These are phyloP conservation scores for Combretum micranthum DNA, from an alignment of 345 rosid species.

Conservation along the genomic window DNA sequence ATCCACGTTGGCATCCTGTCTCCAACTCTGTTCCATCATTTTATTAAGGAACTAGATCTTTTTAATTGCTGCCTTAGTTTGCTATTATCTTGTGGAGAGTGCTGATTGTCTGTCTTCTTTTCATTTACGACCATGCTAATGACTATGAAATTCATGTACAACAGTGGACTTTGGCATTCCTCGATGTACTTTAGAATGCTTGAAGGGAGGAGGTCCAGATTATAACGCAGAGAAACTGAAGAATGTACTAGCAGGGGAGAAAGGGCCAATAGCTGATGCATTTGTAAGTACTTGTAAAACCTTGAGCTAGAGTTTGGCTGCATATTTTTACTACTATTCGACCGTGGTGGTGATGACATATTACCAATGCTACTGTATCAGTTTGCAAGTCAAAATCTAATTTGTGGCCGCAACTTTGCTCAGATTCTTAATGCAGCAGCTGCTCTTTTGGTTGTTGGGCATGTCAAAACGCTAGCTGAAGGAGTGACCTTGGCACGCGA, in stretches of 20 bases:
- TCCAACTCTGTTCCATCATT: background rate
- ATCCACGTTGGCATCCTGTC: slow-evolving; percentile 53
- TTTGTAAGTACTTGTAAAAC: slow-evolving; percentile 34
- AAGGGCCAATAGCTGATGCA: slow-evolving; percentile 78
- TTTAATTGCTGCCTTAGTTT: too few species aligned
- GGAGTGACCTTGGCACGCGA: slow-evolving; percentile 76
- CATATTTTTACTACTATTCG: background rate
- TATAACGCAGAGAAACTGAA: slow-evolving; percentile 64
- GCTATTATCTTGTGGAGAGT: too few species aligned
- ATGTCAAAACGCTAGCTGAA: slow-evolving; percentile 47
- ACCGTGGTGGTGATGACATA: background rate
- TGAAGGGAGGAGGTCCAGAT: slow-evolving; percentile 74
- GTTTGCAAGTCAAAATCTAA: slow-evolving; percentile 1
- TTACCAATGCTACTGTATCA: background rate
- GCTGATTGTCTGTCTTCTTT: too few species aligned
- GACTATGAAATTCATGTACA: slow-evolving; percentile 7
- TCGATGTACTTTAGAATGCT: slow-evolving; percentile 70
- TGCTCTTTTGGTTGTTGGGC: slow-evolving; percentile 63
- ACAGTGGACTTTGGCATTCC: slow-evolving; percentile 91
- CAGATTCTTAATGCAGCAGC: slow-evolving; percentile 98
- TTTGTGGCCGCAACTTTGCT: background rate
- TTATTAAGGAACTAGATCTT: too few species aligned
- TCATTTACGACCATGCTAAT: background rate
- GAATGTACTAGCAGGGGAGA: slow-evolving; percentile 69
- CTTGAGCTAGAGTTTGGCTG: background rate